Evolutionary conservation across 257 asterid species (phyloP).

Genomic region (Salvia splendens): DNA sequence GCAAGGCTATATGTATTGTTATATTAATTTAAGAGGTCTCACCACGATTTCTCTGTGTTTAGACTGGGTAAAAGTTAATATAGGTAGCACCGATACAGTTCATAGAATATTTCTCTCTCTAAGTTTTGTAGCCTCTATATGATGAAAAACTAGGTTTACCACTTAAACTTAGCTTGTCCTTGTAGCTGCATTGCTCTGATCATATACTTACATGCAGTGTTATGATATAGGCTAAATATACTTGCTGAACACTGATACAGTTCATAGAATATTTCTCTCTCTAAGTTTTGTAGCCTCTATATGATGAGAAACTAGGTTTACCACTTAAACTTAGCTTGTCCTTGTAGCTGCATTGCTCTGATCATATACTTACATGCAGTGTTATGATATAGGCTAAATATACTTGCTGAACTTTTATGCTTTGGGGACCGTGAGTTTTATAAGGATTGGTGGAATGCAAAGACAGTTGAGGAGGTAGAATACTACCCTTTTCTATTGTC

Average conservation of each 20-base stretch:
- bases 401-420: slow-evolving; percentile 87
- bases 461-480: slow-evolving; percentile 87
- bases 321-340: slow-evolving; percentile 14
- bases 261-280: background rate
- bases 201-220: slow-evolving; percentile 43
- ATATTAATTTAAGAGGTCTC: no score
- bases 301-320: slow-evolving; percentile 27
- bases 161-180: slow-evolving; percentile 16
- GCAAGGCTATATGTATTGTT: no score
- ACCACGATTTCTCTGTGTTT: no score
- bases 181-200: slow-evolving; percentile 34
- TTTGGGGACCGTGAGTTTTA: slow-evolving; percentile 99
- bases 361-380: slow-evolving; percentile 42
- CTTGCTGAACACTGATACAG: slow-evolving; percentile 97
- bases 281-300: slow-evolving; percentile 7
- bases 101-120: background rate
- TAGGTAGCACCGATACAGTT: background rate
- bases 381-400: slow-evolving; percentile 81
- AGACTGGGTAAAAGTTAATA: slow-evolving; percentile 12
- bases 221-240: slow-evolving; percentile 86
- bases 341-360: slow-evolving; percentile 34
- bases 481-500: background rate
- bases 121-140: slow-evolving; percentile 7
- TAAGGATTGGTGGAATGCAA: slow-evolving; percentile 99
- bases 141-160: slow-evolving; percentile 26